Base-by-base conservation (phyloP, 441 rosid genomes). In the Bruguiera hainesii region DNA sequence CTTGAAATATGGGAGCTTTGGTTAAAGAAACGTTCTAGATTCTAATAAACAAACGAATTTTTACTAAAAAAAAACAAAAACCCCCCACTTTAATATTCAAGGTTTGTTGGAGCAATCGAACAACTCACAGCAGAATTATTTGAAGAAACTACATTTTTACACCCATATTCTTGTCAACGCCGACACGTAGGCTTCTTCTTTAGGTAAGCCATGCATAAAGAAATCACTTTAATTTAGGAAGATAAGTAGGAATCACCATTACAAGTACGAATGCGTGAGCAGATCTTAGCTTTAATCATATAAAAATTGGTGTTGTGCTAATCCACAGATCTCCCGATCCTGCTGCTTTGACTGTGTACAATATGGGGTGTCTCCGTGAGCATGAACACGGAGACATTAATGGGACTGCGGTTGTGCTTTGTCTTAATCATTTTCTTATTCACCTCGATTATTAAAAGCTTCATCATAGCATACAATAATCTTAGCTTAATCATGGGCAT, bases 231-330 rank as follows among this genome's bases (percentile, higher is more conserved):
- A 58, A 68, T 13, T 51, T 16, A 67, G 73, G 73, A 79, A 64
- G 77, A 59, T 61, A 66, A 80, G 74, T 75, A 53, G 73, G 59
- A 63, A 68, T 68, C 76, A 6, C 76, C 64, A 42, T 56, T 16
- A 71, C 73, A 55, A 61, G 78, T 21, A 68, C 61, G 7, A 20
- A 37, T 48, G 66, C 56, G 68, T 53, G 50, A 61, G 69, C 79
- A 69, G 6, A n/a, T 55, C 28, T 30, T 60, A 30, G 35, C 56
- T 58, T 57, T 55, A 57, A 63, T 56, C 29, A 37, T 19, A 39
- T 9, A 10, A 11, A 37, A 60, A 55, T 37, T 11, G 56, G 42
- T 4, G 42, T 69, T 49, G 30, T 18, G 15, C 6, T 50, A 51
- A 48, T 46, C 52, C 5, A 50, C 25, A 6, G 48, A 31, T 37